Evolutionary conservation across 768 basidiomycete species (phyloP).

Genomic region (Dacryopinax primogenitus): DNA sequence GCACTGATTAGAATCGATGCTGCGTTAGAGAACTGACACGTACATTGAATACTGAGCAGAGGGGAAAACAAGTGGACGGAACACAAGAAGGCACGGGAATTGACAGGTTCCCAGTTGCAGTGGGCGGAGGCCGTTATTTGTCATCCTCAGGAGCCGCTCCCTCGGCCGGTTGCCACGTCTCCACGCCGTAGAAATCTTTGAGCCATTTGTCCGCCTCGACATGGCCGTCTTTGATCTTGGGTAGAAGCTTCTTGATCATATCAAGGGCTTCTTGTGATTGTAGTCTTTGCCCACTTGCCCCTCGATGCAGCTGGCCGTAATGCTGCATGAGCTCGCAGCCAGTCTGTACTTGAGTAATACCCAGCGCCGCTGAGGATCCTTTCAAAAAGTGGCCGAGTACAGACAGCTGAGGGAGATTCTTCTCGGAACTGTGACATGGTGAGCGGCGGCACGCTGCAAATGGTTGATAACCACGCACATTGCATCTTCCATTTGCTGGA

Average conservation of each 20-base stretch:
- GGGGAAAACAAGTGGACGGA: neutral
- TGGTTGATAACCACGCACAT: conserved; percentile 49
- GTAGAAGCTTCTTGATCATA: conserved; percentile 45
- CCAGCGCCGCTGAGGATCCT: conserved; percentile 90
- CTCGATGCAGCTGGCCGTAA: conserved; percentile 52
- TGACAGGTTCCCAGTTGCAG: neutral
- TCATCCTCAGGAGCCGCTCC: neutral
- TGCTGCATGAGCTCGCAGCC: conserved; percentile 89
- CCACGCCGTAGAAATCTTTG: conserved; percentile 34
- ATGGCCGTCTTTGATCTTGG: conserved; percentile 54
- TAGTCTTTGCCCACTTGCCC: conserved; percentile 29
- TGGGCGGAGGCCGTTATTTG: no score
- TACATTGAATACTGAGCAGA: neutral
- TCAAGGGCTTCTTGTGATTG: conserved; percentile 41
- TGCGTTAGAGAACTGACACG: neutral
- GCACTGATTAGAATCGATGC: neutral
- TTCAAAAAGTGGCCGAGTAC: conserved; percentile 87
- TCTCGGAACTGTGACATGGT: conserved; percentile 32
- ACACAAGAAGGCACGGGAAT: neutral
- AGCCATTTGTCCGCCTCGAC: conserved; percentile 55
- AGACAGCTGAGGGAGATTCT: conserved; percentile 56
- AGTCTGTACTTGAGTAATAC: conserved; percentile 63
- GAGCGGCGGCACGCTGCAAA: conserved; percentile 6
- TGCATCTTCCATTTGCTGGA: conserved; percentile 60
- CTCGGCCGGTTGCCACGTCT: neutral